Evolutionary conservation across 75 land plant species (phyloP).

Genomic region (Chamaecyparis obtusa): DNA sequence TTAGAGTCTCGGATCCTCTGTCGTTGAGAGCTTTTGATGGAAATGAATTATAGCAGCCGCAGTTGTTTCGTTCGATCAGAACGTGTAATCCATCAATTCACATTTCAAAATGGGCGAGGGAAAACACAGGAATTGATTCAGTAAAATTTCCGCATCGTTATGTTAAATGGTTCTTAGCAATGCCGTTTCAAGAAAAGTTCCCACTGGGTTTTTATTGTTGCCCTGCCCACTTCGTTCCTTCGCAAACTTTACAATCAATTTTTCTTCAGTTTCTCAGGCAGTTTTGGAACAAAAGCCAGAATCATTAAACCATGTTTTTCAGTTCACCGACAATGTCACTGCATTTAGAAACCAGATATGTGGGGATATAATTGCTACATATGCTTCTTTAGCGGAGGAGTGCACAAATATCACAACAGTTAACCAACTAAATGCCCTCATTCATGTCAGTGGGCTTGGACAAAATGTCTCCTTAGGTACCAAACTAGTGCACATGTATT

Average conservation of each 20-base stretch:
- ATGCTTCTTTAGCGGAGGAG: not conserved
- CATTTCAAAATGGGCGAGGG: too few relatives aligned
- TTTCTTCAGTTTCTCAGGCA: not conserved
- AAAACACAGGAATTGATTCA: too few relatives aligned
- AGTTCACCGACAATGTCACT: not conserved
- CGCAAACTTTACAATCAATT: not conserved
- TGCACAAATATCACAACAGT: not conserved
- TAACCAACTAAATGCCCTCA: not conserved
- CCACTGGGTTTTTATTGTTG: not conserved
- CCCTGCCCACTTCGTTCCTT: not conserved
- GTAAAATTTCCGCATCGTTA: not conserved
- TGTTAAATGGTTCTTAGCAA: not conserved
- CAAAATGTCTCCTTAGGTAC: not conserved
- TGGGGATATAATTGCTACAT: slow-evolving; percentile 17
- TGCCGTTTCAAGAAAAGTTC: not conserved
- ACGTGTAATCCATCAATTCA: too few relatives aligned
- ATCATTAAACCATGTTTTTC: not conserved
- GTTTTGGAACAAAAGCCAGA: not conserved
- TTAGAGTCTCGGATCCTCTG: too few relatives aligned
- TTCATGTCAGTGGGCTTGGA: not conserved
- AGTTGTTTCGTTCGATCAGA: too few relatives aligned
- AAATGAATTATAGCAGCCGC: too few relatives aligned
- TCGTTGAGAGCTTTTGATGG: too few relatives aligned
- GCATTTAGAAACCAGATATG: not conserved
- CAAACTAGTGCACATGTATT: not conserved